Conservation (phyloP, 768 basidiomycete species). For the Boletellus emodensis region DNA sequence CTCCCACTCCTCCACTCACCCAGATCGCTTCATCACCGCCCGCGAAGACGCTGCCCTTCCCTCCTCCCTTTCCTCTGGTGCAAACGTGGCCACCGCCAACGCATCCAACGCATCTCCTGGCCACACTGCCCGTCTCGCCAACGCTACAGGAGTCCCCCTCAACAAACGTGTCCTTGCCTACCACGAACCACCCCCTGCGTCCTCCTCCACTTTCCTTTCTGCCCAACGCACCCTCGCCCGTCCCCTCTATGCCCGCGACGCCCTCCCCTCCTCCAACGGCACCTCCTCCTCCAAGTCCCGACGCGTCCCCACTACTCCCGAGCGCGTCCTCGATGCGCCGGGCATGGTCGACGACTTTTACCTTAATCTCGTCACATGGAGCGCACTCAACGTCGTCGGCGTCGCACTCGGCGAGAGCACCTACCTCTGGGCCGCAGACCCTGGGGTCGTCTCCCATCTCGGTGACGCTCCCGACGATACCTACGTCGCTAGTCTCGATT, state of each 20-base stretch:
- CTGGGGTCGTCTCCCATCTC: constrained; percentile 75
- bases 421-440: constrained; percentile 94
- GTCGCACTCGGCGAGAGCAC: constrained; percentile 85
- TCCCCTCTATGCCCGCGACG: constrained; percentile 69
- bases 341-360: constrained; percentile 96
- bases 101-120: constrained; percentile 60
- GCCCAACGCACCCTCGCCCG: constrained; percentile 75
- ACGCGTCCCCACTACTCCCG: constrained; percentile 80
- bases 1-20: constrained; percentile 41
- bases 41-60: constrained; percentile 52
- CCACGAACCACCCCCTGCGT: constrained; percentile 78
- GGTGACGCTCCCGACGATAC: constrained; percentile 72
- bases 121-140: constrained; percentile 74
- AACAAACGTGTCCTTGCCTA: constrained; percentile 85
- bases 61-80: constrained; percentile 61
- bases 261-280: constrained; percentile 61
- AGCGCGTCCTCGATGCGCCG: constrained; percentile 94
- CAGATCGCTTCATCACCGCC: constrained; percentile 73
- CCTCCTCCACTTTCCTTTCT: constrained; percentile 70
- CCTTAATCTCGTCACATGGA: constrained; percentile 91
- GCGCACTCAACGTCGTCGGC: constrained; percentile 77
- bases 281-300: constrained; percentile 66
- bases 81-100: constrained; percentile 32
- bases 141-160: constrained; percentile 69
- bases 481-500: constrained; percentile 74